Percentiles rank a stretch among this genome's conserved stretches.
Evolutionary conservation across 2,329 filamentous ascomycete species (phyloP).

Genomic region (Cryphonectria carpinicola): DNA sequence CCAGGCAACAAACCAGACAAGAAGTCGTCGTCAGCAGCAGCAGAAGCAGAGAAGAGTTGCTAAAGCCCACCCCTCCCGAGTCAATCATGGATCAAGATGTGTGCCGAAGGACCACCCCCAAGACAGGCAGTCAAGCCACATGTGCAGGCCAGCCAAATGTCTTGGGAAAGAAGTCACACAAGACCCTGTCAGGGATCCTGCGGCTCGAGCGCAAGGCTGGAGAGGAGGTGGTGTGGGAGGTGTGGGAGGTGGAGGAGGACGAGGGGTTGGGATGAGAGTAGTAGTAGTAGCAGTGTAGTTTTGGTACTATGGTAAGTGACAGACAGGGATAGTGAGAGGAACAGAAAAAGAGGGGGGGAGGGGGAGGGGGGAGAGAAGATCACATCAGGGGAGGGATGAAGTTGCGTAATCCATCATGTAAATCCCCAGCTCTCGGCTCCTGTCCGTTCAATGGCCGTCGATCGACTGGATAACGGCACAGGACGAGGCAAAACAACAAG

Average conservation of each 20-base stretch:
- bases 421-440: constrained; percentile 7
- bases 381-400: background rate
- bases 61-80: too few relatives aligned
- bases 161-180: constrained; percentile 18
- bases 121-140: constrained; percentile 24
- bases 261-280: background rate
- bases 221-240: background rate
- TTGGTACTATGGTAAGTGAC: background rate
- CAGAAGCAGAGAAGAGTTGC: background rate
- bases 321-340: background rate
- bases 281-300: background rate
- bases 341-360: background rate
- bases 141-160: constrained; percentile 21
- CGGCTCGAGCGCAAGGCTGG: constrained; percentile 6
- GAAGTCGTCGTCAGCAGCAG: constrained; percentile 4
- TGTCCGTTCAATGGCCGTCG: background rate
- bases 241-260: constrained; percentile 1
- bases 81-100: constrained; percentile 17
- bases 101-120: background rate
- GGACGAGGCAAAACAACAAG: background rate
- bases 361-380: background rate
- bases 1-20: background rate
- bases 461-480: background rate
- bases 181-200: constrained; percentile 13
- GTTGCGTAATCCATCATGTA: background rate